Evolutionary conservation across 352 stramenopile species (phyloP), one percentile per base, ranked within the genome.

Genomic region (Albugo laibachii): DNA sequence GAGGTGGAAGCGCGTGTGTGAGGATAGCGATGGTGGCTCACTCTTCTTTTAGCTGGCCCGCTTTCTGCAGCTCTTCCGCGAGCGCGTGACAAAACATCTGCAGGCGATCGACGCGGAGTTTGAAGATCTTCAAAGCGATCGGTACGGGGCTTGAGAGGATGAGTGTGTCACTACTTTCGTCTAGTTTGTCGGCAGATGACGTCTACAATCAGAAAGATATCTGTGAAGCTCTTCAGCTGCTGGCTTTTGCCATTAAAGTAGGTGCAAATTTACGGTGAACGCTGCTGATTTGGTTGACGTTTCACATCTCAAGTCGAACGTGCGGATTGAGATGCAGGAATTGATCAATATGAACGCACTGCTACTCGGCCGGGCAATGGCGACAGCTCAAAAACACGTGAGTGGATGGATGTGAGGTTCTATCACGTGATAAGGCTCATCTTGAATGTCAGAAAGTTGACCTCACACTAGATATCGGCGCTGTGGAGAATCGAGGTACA

Each of bases 281-380:
- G 42, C 27, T 18, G 5, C 45, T 14, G 45, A 38, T 5, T 0
- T 13, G 16, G 24, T 43, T 18, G 34, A 12, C 14, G 20, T 14
- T 47, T 31, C 20, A 2, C 20, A 38, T 11, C 12, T 12, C 31
- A 49, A 86, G 74, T 65, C 66, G 2, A 88, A 76, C 36, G 68
- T 82, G 18, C 68, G 72, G 27, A 82, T 72, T 31, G 75, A 88
- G 45, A 57, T 84, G 36, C 69, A 85, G 46, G 75, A 88, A 57
- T 81, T 69, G 38, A 82, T 88, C 61, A 85, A 83, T 54, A 88
- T 85, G 75, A 88, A 83, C 65, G 75, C 72, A 54, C 49, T 88
- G 43, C 51, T 88, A n/a, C 59, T 88, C 49, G 70, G 69, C 38
- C 72, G 85, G 63, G 66, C 85, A 53, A 85, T 88, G 54, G 47